Evolutionary conservation across 179 eudicot species (phyloP).

Genomic region (Silene vulgaris): DNA sequence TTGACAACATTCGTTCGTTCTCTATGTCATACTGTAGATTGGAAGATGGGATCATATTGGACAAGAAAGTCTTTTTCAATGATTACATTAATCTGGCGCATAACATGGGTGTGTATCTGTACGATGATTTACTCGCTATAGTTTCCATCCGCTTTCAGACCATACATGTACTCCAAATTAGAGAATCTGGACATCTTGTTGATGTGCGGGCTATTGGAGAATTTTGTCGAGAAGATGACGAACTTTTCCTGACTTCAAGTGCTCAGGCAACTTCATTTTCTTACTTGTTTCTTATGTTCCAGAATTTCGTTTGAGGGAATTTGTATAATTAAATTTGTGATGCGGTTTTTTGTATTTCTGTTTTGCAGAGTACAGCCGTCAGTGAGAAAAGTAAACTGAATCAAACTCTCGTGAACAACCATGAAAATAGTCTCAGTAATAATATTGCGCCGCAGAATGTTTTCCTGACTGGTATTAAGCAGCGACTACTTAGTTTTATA

Average conservation of each 20-base stretch:
- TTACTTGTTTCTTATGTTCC: neutral
- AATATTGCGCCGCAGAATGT: conserved; percentile 28
- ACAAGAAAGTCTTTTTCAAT: conserved; percentile 76
- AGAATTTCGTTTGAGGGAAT: no score
- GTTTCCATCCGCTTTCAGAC: conserved; percentile 88
- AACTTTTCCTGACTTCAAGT: conserved; percentile 76
- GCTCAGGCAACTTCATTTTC: conserved; percentile 55
- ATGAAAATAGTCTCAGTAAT: conserved; percentile 34
- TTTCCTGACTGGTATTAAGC: conserved; percentile 81
- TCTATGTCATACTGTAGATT: conserved; percentile 46
- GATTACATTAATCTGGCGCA: conserved; percentile 85
- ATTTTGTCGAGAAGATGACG: conserved; percentile 91
- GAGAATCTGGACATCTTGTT: conserved; percentile 86
- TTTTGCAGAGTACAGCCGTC: conserved; percentile 39
- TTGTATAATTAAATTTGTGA: neutral
- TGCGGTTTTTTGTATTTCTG: neutral
- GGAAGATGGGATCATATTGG: conserved; percentile 84
- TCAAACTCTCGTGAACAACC: conserved; percentile 37
- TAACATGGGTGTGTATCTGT: conserved; percentile 75
- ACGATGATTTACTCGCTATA: conserved; percentile 86
- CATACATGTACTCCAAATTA: conserved; percentile 87
- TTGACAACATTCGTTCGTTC: conserved; percentile 10
- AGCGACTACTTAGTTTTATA: conserved; percentile 88
- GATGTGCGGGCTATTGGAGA: conserved; percentile 86
- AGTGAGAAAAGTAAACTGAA: conserved; percentile 35